phyloP scores from a whole-genome alignment of 768 basidiomycete species.

The Neoboletus subvelutipes region DNA sequence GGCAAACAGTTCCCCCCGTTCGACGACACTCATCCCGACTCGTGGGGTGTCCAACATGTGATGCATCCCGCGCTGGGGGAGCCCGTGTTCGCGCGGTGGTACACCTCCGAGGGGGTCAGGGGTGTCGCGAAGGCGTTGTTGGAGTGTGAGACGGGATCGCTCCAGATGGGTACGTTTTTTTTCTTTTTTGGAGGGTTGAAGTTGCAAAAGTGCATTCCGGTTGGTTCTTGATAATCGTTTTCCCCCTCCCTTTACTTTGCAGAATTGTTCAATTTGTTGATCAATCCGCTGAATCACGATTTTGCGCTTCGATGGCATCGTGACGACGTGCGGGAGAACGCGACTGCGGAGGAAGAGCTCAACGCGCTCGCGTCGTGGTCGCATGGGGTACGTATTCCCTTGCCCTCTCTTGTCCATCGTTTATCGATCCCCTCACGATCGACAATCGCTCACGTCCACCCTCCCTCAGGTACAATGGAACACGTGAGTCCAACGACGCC shows the following conservation, averaged over 20 bases:
- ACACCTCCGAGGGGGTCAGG: slow-evolving; percentile 54
- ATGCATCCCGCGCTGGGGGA: slow-evolving; percentile 76
- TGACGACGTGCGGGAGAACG: slow-evolving; percentile 65
- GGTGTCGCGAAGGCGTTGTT: slow-evolving; percentile 46
- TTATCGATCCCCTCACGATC: background rate
- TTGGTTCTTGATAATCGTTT: background rate
- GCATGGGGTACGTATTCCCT: slow-evolving; percentile 51
- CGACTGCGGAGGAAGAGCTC: slow-evolving; percentile 57
- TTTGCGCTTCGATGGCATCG: slow-evolving; percentile 82
- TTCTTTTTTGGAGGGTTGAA: no score
- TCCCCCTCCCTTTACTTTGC: background rate
- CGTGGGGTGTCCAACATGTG: slow-evolving; percentile 79
- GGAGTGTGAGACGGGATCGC: slow-evolving; percentile 50
- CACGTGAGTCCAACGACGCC: slow-evolving; percentile 47
- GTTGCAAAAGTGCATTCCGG: no score
- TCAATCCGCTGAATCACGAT: slow-evolving; percentile 61
- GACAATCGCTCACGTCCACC: background rate
- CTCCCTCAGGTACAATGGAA: slow-evolving; percentile 72
- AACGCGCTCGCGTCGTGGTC: slow-evolving; percentile 58
- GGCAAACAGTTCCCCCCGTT: slow-evolving; percentile 81
- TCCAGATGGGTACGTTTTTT: slow-evolving; percentile 73
- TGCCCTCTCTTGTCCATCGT: background rate
- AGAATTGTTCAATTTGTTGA: slow-evolving; percentile 74
- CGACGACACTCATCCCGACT: slow-evolving; percentile 55
- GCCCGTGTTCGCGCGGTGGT: slow-evolving; percentile 63